phyloP scores from a whole-genome alignment of 495 filamentous ascomycete species.

The Penicillium riverlandense region DNA sequence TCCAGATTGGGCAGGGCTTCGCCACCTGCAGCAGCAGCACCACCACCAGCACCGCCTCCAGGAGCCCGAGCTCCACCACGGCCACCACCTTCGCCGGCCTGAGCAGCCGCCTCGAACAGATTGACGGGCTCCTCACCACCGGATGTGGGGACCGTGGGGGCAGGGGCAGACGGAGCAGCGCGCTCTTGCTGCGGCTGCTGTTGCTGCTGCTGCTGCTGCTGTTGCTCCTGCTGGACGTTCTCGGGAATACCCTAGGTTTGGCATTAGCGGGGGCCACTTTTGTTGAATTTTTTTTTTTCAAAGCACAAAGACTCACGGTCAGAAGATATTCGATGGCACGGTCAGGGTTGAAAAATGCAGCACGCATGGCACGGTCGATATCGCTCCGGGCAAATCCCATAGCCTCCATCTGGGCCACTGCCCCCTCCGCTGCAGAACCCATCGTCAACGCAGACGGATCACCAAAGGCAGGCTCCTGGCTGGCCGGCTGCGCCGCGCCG shows the following conservation, averaged over 20 bases:
- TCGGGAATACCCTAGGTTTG: slow-evolving; percentile 76
- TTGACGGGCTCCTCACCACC: slow-evolving; percentile 69
- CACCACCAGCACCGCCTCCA: slow-evolving; percentile 32
- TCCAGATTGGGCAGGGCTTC: slow-evolving; percentile 72
- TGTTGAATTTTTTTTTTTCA: neutral
- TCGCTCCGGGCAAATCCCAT: slow-evolving; percentile 89
- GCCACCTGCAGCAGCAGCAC: slow-evolving; percentile 46
- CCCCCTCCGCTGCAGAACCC: slow-evolving; percentile 70
- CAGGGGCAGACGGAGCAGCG: slow-evolving; percentile 27
- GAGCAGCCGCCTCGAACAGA: slow-evolving; percentile 88
- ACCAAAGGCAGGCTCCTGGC: slow-evolving; percentile 45
- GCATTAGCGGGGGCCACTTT: neutral
- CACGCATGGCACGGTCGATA: slow-evolving; percentile 89
- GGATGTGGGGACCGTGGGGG: slow-evolving; percentile 25
- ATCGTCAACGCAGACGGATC: slow-evolving; percentile 79
- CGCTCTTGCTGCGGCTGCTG: slow-evolving; percentile 18
- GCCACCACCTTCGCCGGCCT: slow-evolving; percentile 54
- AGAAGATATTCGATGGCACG: slow-evolving; percentile 94
- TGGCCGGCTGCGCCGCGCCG: slow-evolving; percentile 31
- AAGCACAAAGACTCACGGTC: slow-evolving; percentile 50
- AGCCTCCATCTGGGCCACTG: slow-evolving; percentile 91
- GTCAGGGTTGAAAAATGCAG: slow-evolving; percentile 93
- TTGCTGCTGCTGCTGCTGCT: slow-evolving; percentile 26
- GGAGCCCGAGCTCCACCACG: slow-evolving; percentile 4
- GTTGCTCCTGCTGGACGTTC: slow-evolving; percentile 64